Evolutionary conservation across 495 filamentous ascomycete species (phyloP), one percentile per base, ranked within the genome.

Genomic region (Neurospora intermedia): DNA sequence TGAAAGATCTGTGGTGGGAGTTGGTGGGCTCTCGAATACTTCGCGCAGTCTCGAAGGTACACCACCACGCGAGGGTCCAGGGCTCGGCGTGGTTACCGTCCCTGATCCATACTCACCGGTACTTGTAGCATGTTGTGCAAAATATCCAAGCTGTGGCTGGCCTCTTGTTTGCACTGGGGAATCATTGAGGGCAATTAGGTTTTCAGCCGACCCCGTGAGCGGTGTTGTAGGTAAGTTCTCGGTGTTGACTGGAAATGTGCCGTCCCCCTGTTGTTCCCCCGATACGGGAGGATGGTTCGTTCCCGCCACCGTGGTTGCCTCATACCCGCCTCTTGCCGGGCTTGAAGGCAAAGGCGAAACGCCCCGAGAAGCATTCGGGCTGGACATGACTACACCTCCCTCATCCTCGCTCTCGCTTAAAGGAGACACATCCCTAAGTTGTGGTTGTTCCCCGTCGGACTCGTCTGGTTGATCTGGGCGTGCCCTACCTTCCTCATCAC

Each of bases 371-470:
- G 23, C 54, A 38, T 66, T 31, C 54, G 13, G 54, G 15, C 15
- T 66, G 15, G 23, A 9, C 8, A 66, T 66, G 27, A 4, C 54
- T 15, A 66, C 3, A 18, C 3, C 69, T 38, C 72, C 40, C 23
- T 72, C 73, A 16, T 45, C 31, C 15, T 35, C 74, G 39, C 69
- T 70, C 6, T 73, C 71, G 62, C 75, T 76, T 1, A 75, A 31
- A 2, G 76, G 73, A 39, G 76, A 76, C 13, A 77, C 73, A 43
- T 59, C 41, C 10, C 72, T 72, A 35, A 73, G 35, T 23, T 71
- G 73, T 23, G 69, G 18, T 6, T 27, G 69, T 16, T 9, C 69
- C n/a, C 69, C 71, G 9, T 70, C 69, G 31, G 62, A 71, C 23
- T 73, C 71, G n/a, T 69, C 20, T 23, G 71, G 23, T 31, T 71